A percentile compares a stretch with the other conserved stretches of the same genome.
These are phyloP conservation scores for Ophiocordyceps unilateralis DNA, from an alignment of 2,329 filamentous ascomycete species.

Conservation along the genomic window DNA sequence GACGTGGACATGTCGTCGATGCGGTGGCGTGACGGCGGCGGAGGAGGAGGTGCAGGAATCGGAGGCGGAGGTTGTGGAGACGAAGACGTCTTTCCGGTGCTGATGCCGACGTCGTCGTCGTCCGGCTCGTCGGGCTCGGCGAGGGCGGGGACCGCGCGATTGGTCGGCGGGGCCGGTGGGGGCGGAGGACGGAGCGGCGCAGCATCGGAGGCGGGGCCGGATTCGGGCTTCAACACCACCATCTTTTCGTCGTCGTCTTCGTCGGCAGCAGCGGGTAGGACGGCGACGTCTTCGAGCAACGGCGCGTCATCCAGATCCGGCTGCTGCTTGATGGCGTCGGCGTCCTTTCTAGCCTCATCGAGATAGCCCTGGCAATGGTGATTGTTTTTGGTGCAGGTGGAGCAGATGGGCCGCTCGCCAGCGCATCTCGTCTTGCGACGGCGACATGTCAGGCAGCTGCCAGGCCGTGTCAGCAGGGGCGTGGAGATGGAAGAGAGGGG, in stretches of 20 bases:
- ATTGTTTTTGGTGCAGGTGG: conserved; percentile 55
- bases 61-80: conserved; percentile 1
- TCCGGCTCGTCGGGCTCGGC: conserved; percentile 2
- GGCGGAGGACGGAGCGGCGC: neutral
- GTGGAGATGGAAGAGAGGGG: neutral
- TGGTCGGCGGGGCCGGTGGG: neutral
- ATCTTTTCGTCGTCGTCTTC: neutral
- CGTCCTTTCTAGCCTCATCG: conserved; percentile 31
- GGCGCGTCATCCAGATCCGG: conserved; percentile 3
- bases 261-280: neutral
- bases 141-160: neutral
- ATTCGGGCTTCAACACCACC: neutral
- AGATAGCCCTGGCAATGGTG: conserved; percentile 53
- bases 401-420: conserved; percentile 54
- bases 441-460: conserved; percentile 53
- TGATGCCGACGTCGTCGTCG: neutral
- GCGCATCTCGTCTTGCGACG: conserved; percentile 62
- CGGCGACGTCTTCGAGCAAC: neutral
- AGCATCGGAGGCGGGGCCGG: neutral
- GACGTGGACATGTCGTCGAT: conserved; percentile 17
- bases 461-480: neutral
- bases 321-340: conserved; percentile 6
- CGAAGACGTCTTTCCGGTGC: neutral
- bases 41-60: conserved; percentile 6
- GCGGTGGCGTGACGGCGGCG: conserved; percentile 2